A percentile compares a stretch with the other conserved stretches of the same genome.
phyloP scores from a whole-genome alignment of 192 early-diverging fungal species.

The Rhizoclosmatium sp. region DNA sequence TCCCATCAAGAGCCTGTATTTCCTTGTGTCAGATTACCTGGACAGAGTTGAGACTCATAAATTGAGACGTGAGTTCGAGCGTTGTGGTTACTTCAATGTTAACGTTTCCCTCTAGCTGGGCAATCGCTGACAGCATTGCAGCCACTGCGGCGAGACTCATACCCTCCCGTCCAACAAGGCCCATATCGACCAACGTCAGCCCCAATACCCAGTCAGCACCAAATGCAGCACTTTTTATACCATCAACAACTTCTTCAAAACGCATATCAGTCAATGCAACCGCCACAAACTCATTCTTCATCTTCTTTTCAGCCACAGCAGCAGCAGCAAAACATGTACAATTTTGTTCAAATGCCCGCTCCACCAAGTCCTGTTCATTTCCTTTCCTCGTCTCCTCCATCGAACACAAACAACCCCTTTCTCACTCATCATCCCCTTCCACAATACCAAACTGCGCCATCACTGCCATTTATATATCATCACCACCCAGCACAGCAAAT shows the following conservation, averaged over 20 bases:
- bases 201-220: not conserved
- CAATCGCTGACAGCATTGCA: slow-evolving; percentile 16
- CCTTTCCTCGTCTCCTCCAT: not conserved
- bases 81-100: not conserved
- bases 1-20: slow-evolving; percentile 45
- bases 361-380: not conserved
- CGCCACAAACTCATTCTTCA: not conserved
- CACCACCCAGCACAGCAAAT: not conserved
- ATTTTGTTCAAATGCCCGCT: not conserved
- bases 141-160: not conserved
- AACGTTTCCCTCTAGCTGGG: not conserved
- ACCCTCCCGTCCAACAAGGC: not conserved
- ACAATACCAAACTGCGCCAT: not conserved
- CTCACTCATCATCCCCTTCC: not conserved
- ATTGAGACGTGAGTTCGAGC: not conserved
- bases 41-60: slow-evolving; percentile 5
- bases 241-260: not conserved
- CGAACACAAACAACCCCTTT: not conserved
- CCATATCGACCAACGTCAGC: slow-evolving; percentile 7
- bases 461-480: not conserved
- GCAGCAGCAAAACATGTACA: slow-evolving; percentile 7
- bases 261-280: not conserved
- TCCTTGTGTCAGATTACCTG: slow-evolving; percentile 38
- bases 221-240: not conserved
- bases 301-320: not conserved